These are phyloP conservation scores for Alternaria tenuissima DNA, from an alignment of 2,329 filamentous ascomycete genomes.

Conservation along the genomic window DNA sequence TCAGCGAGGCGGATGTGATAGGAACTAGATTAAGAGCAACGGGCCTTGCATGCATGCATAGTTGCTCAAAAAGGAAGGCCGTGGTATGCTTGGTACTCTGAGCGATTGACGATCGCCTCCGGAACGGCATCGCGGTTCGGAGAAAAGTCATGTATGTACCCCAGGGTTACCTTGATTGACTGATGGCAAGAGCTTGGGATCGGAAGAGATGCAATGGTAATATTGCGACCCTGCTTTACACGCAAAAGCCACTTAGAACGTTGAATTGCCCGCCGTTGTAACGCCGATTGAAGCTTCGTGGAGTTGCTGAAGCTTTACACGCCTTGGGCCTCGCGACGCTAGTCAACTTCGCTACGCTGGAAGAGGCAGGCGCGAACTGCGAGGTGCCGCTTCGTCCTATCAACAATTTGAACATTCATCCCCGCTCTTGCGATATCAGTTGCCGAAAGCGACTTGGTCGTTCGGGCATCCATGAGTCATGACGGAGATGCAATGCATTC, in stretches of 20 bases:
- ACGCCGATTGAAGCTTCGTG: constrained; percentile 3
- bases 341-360: constrained; percentile 1
- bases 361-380: constrained; percentile 10
- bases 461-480: background rate
- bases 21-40: constrained; percentile 15
- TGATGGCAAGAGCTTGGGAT: background rate
- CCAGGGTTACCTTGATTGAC: background rate
- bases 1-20: constrained; percentile 16
- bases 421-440: constrained; percentile 1
- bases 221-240: background rate
- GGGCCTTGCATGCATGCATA: constrained; percentile 15
- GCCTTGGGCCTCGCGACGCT: background rate
- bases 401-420: background rate
- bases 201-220: background rate
- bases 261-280: background rate
- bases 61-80: constrained; percentile 1
- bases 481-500: background rate
- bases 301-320: constrained; percentile 8
- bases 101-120: constrained; percentile 8
- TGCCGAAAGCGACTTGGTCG: background rate
- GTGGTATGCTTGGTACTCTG: constrained; percentile 1
- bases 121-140: background rate
- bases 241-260: background rate
- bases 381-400: background rate
- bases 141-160: background rate